Percentiles rank a stretch among this genome's conserved stretches.
Evolutionary conservation across 768 basidiomycete genomes (phyloP).

Genomic region (Pleurotus giganteus): DNA sequence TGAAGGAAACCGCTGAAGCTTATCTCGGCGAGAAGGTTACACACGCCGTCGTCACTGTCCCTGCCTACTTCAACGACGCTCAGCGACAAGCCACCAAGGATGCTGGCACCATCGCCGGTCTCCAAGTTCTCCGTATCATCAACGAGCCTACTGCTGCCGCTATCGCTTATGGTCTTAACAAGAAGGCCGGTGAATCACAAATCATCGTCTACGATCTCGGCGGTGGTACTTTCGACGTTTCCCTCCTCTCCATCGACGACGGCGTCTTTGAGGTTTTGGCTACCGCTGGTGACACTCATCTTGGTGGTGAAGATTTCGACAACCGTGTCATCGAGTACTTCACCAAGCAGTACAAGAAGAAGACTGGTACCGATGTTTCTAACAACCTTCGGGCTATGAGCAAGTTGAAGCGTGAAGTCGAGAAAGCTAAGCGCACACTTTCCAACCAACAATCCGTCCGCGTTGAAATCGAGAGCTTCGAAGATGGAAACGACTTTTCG

Average conservation of each 20-base stretch:
- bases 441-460: constrained; percentile 87
- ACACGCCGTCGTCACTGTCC: constrained; percentile 97
- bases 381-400: constrained; percentile 82
- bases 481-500: constrained; percentile 94
- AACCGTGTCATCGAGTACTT: constrained; percentile 91
- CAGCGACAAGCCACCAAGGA: constrained; percentile 99
- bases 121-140: constrained; percentile 94
- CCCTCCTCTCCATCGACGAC: constrained; percentile 91
- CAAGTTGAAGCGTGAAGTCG: constrained; percentile 91
- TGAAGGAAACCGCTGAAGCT: constrained; percentile 99
- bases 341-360: constrained; percentile 88
- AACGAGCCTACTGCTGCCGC: constrained; percentile 98
- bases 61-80: constrained; percentile 99
- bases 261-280: constrained; percentile 90
- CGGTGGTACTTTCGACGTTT: constrained; percentile 99
- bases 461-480: constrained; percentile 95
- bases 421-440: constrained; percentile 93
- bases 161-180: constrained; percentile 97
- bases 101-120: constrained; percentile 92
- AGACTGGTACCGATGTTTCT: constrained; percentile 81
- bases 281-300: constrained; percentile 92
- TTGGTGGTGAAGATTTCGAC: constrained; percentile 96
- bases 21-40: constrained; percentile 96
- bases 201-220: constrained; percentile 99
- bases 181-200: constrained; percentile 90